These are phyloP conservation scores for Solanum appendiculatum DNA, from an alignment of 257 asterid species.

Conservation along the genomic window DNA sequence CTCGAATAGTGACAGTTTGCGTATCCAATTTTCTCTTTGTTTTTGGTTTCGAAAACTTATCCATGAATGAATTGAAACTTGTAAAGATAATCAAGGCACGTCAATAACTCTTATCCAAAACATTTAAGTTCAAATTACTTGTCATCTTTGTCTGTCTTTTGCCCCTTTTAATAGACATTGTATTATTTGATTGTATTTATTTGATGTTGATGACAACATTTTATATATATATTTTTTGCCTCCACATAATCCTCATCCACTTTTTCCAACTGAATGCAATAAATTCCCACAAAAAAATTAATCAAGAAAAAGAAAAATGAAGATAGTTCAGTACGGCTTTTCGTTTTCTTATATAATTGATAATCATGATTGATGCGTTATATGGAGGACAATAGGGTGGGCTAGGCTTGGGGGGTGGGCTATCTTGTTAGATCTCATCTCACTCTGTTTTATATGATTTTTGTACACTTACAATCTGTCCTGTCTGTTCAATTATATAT, in stretches of 20 bases:
- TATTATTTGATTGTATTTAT: background rate
- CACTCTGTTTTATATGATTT: background rate
- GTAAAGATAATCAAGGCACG: background rate
- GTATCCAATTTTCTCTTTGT: background rate
- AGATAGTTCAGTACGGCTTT: background rate
- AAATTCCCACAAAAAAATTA: background rate
- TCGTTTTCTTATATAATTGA: background rate
- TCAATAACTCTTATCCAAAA: background rate
- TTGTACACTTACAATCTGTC: background rate
- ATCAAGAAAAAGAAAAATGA: background rate
- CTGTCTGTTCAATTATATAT: background rate
- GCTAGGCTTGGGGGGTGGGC: background rate
- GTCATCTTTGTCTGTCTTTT: background rate
- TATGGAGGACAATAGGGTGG: background rate
- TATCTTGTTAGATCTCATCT: background rate
- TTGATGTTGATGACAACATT: background rate
- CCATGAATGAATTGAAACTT: background rate
- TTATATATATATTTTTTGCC: background rate
- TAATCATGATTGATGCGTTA: background rate
- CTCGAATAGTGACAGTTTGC: background rate
- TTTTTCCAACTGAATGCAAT: background rate
- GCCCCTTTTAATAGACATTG: background rate
- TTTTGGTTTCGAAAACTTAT: background rate
- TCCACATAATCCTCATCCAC: background rate
- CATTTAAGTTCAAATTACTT: background rate